Conservation (phyloP, 257 asterid genomes). For the Nicotiana undulata region DNA sequence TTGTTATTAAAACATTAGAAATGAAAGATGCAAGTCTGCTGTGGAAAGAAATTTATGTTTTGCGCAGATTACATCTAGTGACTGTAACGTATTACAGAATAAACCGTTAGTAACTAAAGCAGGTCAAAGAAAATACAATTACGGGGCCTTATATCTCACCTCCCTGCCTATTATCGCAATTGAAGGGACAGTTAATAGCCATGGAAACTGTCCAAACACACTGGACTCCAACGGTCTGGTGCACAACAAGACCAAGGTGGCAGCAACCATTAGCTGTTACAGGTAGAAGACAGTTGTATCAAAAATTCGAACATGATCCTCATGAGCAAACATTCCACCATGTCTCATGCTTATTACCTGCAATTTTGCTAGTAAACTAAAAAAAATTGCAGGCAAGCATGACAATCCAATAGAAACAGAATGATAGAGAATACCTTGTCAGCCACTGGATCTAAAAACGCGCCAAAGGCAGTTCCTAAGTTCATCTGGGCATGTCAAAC, state of each 20-base stretch:
- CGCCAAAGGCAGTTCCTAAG: constrained; percentile 89
- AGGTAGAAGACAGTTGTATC: constrained; percentile 8
- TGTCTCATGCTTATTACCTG: not conserved
- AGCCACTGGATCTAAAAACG: constrained; percentile 98
- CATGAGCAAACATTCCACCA: not conserved
- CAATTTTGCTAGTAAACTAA: not conserved
- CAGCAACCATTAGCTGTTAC: constrained; percentile 95
- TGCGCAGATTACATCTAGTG: not conserved
- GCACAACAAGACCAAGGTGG: constrained; percentile 87
- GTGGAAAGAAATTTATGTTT: not conserved
- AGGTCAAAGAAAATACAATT: not conserved
- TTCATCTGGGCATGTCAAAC: constrained; percentile 61
- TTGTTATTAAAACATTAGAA: not conserved
- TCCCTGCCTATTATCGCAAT: constrained; percentile 93
- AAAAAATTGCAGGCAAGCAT: not conserved
- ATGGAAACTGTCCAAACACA: constrained; percentile 65
- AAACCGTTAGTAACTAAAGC: not conserved
- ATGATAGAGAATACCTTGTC: constrained; percentile 58
- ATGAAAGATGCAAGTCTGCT: not conserved
- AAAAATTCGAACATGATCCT: not conserved
- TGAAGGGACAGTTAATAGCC: constrained; percentile 84
- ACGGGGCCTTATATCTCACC: constrained; percentile 28
- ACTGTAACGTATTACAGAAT: not conserved
- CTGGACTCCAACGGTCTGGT: constrained; percentile 70
- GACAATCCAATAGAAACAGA: not conserved